These are phyloP conservation scores for Paracorniculantispora psalliotae DNA, from an alignment of 2,329 filamentous ascomycete species.

Conservation along the genomic window DNA sequence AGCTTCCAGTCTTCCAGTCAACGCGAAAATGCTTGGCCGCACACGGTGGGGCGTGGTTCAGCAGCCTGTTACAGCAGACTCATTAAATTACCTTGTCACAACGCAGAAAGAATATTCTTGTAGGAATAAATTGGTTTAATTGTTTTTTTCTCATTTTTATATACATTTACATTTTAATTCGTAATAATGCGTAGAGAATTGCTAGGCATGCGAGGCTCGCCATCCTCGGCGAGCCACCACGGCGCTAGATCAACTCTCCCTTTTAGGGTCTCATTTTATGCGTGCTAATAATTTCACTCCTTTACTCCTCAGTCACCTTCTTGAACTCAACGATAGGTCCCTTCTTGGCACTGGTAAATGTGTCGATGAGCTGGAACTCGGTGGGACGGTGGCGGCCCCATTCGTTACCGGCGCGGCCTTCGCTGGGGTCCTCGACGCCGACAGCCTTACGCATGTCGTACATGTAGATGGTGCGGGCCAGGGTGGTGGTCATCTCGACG, in stretches of 20 bases:
- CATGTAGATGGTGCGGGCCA: constrained; percentile 56
- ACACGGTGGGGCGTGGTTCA: background rate
- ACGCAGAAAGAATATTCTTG: background rate
- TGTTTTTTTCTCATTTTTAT: background rate
- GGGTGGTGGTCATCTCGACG: constrained; percentile 58
- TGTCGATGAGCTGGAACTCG: constrained; percentile 68
- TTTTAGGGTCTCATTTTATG: background rate
- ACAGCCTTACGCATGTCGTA: constrained; percentile 54
- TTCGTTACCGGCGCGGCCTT: constrained; percentile 44
- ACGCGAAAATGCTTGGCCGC: constrained; percentile 1
- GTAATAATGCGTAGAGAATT: background rate
- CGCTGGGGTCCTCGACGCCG: constrained; percentile 46
- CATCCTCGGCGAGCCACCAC: background rate
- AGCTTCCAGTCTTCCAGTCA: background rate
- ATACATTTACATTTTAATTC: background rate
- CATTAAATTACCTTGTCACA: background rate
- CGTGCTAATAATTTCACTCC: background rate
- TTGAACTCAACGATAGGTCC: constrained; percentile 64
- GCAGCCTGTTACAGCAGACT: background rate
- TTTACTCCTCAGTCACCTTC: constrained; percentile 21
- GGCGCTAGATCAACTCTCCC: background rate
- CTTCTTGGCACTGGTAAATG: constrained; percentile 69
- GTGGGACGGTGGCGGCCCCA: constrained; percentile 49
- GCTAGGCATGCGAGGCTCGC: background rate
- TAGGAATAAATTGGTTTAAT: background rate